Conservation (phyloP, 768 basidiomycete species). For the Favolaschia claudopus region DNA sequence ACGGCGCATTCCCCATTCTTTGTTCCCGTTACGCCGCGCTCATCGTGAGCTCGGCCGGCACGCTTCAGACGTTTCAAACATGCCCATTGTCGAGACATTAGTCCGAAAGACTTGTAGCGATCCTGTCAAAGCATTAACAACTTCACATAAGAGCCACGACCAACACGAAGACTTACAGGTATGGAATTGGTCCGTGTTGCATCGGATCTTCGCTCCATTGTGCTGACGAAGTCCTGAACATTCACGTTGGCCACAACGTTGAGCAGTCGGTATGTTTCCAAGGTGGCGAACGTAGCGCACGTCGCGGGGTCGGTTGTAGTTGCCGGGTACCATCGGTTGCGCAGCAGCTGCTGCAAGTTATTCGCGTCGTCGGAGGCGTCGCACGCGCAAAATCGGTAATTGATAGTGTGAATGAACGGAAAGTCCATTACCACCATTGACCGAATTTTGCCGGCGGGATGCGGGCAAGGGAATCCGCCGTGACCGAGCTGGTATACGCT, state of each 20-base stretch:
- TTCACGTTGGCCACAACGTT: neutral
- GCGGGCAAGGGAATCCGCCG: constrained; percentile 1
- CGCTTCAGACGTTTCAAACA: constrained; percentile 24
- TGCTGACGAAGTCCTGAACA: neutral
- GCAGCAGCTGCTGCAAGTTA: neutral
- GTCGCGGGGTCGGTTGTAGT: neutral
- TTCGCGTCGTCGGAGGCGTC: neutral
- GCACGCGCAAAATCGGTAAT: neutral
- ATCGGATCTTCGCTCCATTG: neutral
- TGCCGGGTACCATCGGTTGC: constrained; percentile 8
- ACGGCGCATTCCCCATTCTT: constrained; percentile 27
- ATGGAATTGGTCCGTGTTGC: neutral
- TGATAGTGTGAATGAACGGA: neutral
- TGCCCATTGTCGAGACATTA: constrained; percentile 23
- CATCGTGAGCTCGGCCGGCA: constrained; percentile 24
- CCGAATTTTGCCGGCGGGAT: neutral
- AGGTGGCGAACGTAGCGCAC: neutral
- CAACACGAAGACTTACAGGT: neutral
- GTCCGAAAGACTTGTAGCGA: constrained; percentile 7
- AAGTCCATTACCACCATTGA: constrained; percentile 1
- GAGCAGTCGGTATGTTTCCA: neutral
- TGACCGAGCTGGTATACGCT: constrained; percentile 15
- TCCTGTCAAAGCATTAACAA: neutral
- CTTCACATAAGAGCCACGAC: neutral
- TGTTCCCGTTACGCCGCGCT: constrained; percentile 19